A percentile compares a stretch with the other conserved stretches of the same genome.
These are phyloP conservation scores for Gossypium thurberi DNA, from an alignment of 345 rosid species.

Conservation along the genomic window DNA sequence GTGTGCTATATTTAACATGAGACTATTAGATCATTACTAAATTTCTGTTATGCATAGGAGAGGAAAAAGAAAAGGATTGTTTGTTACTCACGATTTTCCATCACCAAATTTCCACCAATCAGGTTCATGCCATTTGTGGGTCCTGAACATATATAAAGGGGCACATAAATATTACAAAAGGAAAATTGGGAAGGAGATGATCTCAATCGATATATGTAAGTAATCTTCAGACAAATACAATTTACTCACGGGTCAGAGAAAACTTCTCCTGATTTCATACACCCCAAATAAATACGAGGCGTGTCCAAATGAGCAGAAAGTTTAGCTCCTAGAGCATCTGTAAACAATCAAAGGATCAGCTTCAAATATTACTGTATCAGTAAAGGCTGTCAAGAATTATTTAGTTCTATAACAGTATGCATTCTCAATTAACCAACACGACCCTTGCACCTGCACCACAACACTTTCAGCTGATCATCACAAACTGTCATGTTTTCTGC, in stretches of 20 bases:
- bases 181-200: not conserved
- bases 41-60: not conserved
- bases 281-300: conserved; percentile 42
- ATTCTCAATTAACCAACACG: not conserved
- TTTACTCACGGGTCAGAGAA: conserved; percentile 40
- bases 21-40: not conserved
- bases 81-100: conserved; percentile 35
- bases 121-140: conserved; percentile 43
- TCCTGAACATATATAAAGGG: conserved; percentile 19
- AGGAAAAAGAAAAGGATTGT: not conserved
- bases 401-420: not conserved
- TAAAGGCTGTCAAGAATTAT: not conserved
- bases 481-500: not conserved
- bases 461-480: not conserved
- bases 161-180: not conserved
- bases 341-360: conserved; percentile 10
- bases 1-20: not conserved
- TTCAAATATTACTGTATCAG: not conserved
- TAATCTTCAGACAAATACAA: not conserved
- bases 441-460: conserved; percentile 5
- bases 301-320: conserved; percentile 35
- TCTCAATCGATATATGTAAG: not conserved
- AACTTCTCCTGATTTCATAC: conserved; percentile 53
- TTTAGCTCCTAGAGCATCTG: conserved; percentile 43
- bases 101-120: conserved; percentile 57